Evolutionary conservation across 2,329 filamentous ascomycete species (phyloP).

Genomic region (Endocalyx cinctus): DNA sequence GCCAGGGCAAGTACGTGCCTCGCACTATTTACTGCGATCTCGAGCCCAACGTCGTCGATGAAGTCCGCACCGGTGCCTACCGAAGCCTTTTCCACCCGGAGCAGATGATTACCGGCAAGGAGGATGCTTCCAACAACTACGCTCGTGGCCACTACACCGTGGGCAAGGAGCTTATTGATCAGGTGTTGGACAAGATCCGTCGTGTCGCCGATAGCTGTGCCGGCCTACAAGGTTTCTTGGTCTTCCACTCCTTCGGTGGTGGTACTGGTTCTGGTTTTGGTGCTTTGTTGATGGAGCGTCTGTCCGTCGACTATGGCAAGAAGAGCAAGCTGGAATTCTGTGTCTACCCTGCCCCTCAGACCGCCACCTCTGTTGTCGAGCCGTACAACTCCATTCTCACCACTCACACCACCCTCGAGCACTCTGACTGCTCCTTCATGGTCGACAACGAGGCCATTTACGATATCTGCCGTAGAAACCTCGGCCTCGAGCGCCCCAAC

Average conservation of each 20-base stretch:
- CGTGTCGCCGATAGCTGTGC: constrained; percentile 97
- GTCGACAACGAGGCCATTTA: constrained; percentile 99
- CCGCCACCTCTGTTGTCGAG: constrained; percentile 95
- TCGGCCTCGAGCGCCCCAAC: constrained; percentile 94
- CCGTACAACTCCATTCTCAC: constrained; percentile 99
- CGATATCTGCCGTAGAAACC: constrained; percentile 97
- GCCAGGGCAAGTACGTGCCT: constrained; percentile 97
- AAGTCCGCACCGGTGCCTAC: constrained; percentile 97
- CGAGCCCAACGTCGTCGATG: constrained; percentile 98
- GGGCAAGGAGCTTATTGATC: constrained; percentile 98
- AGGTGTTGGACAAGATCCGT: constrained; percentile 95
- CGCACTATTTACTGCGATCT: constrained; percentile 99
- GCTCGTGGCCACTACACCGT: constrained; percentile 99
- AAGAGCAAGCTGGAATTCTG: constrained; percentile 99
- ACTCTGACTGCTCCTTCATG: constrained; percentile 99
- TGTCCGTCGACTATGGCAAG: constrained; percentile 99
- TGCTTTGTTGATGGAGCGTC: constrained; percentile 96
- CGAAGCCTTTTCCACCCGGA: constrained; percentile 97
- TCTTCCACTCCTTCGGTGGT: constrained; percentile 99
- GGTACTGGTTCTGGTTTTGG: constrained; percentile 98
- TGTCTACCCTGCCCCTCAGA: constrained; percentile 96
- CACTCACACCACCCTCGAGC: constrained; percentile 97
- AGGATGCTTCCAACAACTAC: constrained; percentile 99
- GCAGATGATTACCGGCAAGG: constrained; percentile 99
- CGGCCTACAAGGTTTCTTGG: constrained; percentile 96